Evolutionary conservation across 2,329 filamentous ascomycete genomes (phyloP).

Genomic region (Leptographium procerum): DNA sequence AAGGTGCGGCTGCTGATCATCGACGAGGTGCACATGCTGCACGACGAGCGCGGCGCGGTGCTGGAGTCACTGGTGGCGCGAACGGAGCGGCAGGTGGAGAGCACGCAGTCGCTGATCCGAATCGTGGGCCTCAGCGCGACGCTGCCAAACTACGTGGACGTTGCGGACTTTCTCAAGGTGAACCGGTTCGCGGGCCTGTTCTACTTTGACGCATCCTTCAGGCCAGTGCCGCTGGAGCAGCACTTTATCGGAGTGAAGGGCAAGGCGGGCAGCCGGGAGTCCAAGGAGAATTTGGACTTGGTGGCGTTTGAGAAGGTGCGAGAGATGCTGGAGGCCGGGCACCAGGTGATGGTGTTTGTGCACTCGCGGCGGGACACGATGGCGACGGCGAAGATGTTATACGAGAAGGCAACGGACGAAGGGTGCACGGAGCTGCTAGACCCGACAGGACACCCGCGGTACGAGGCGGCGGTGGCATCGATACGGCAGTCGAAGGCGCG

Average conservation of each 20-base stretch:
- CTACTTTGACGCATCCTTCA: conserved; percentile 93
- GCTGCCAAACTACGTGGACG: conserved; percentile 90
- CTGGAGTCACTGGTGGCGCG: conserved; percentile 91
- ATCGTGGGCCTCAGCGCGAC: conserved; percentile 94
- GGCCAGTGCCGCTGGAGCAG: conserved; percentile 90
- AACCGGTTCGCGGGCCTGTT: conserved; percentile 89
- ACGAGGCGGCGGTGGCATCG: conserved; percentile 68
- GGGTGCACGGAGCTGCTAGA: conserved; percentile 74
- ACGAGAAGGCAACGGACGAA: conserved; percentile 76
- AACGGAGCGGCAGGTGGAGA: conserved; percentile 93
- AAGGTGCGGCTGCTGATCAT: conserved; percentile 95
- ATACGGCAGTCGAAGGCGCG: conserved; percentile 76
- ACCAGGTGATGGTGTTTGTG: conserved; percentile 99
- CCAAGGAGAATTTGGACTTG: conserved; percentile 78
- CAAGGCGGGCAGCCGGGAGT: conserved; percentile 69
- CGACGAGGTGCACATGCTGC: conserved; percentile 98
- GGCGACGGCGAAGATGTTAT: conserved; percentile 72
- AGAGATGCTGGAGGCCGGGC: conserved; percentile 82
- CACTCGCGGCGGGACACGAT: conserved; percentile 93
- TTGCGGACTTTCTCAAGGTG: conserved; percentile 92
- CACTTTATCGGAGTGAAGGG: conserved; percentile 96
- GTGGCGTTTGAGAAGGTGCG: conserved; percentile 89
- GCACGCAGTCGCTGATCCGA: conserved; percentile 91
- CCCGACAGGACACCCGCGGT: conserved; percentile 64
- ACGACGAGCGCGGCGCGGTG: conserved; percentile 92